Base-by-base conservation (phyloP, 306 rosid species). In the Cicer judaicum region DNA sequence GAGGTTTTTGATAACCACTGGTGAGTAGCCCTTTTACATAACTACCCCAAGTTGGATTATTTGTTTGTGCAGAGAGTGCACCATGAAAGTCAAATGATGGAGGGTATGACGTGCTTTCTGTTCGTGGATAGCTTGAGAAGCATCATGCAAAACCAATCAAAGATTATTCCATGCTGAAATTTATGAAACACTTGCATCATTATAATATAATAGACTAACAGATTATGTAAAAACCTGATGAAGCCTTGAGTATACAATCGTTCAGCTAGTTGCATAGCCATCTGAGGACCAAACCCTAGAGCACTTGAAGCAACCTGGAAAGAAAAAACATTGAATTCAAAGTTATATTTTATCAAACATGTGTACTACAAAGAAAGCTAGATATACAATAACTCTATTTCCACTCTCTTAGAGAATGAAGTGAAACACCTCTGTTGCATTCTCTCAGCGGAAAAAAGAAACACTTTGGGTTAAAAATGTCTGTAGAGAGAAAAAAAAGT, bases 31-130 rank as follows among this genome's bases (percentile, higher is more conserved):
- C 79, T 84, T 82, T 83, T 55, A 89, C 96, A 74, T 89, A 87
- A 75, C 65, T 74, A 74, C 94, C 96, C 91, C 85, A 93, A 41
- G 86, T 79, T 21, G 94, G 92, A 84, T 87, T 91, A 81, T 82
- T 88, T 78, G 84, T 78, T 56, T 84, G 90, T 49, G 86, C 88
- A 82, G 86, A 85, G 62, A 93, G 97, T 19, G 87, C 88, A 82
- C 90, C 90, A 64, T 62, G 77, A 70, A 89, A 93, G 86, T 93
- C 98, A 88, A 93, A 93, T 70, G 97, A 89, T 68, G 97, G 70
- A 36, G 98, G 98, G 85, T 93, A 93, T 18, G 97, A 89, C 1
- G 96, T 94, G 85, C 97, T 91, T 87, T 94, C 96, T 12, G 98
- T 93, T 64, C 97, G 98, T 49, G 97, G 98, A 83, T 93, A 91